Base-by-base conservation (phyloP, 2,329 filamentous ascomycete genomes). In the Elsinoe necatrix region DNA sequence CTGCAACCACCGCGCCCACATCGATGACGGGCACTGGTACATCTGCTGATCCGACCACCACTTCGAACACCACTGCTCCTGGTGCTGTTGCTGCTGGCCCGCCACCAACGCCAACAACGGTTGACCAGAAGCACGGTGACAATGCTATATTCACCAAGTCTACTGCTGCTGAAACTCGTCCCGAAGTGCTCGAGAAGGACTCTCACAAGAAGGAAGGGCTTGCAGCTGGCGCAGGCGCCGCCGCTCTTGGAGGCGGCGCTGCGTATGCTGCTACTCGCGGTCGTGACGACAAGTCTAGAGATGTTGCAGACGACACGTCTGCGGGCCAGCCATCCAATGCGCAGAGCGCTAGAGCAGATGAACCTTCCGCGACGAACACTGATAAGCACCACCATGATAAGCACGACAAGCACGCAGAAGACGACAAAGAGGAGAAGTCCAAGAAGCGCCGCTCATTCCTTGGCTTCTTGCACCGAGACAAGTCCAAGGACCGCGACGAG, bases 401-500 rank as follows among this genome's bases (percentile, higher is more conserved):
- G 47, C 31, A 55, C 7, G 55, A 59, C 18, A 58, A 51, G 34
- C 51, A 54, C 3, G 52, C n/a, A n/a, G 54, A 58, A 16, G 54
- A 58, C 25, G 56, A 57, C 27, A 55, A 58, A 9, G 37, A 57
- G 3, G 58, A 60, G 43, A 56, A 61, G 51, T 56, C 54, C 18
- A 59, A 60, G 57, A 39, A 58, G 21, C 47, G 61, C 52, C n/a
- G 58, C 64, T 31, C 60, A 7, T 37, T 74, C 9, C 62, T 73
- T 21, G 67, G 70, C 18, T 73, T 74, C 61, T 60, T 73, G 27
- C 70, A 72, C 58, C 67, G 69, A n/a, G 67, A 72, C 61, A 73
- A 71, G 58, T 67, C 69, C 58, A 70, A 70, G 50, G 63, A 70
- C 14, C 61, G 54, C 21, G 54, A 56, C 18, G 41, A 47, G 16